Evolutionary conservation across 2,329 filamentous ascomycete genomes (phyloP).

Genomic region (Alternaria burnsii): DNA sequence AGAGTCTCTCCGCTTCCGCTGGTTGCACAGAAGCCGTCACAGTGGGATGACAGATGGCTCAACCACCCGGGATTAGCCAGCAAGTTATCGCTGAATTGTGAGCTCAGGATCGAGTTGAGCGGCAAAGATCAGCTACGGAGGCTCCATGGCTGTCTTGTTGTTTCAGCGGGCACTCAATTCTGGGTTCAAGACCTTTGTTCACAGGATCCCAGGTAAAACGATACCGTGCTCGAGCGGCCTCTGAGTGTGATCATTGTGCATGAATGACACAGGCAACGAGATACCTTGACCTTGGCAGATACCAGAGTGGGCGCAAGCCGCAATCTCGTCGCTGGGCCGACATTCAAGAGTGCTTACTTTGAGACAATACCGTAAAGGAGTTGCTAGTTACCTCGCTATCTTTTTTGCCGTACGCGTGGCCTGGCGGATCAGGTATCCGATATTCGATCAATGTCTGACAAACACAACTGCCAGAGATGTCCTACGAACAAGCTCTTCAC

Average conservation of each 20-base stretch:
- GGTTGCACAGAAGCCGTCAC: constrained; percentile 34
- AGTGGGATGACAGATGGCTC: constrained; percentile 24
- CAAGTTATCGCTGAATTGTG: background rate
- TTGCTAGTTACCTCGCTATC: too few species aligned
- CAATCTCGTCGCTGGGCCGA: background rate
- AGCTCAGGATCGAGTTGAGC: constrained; percentile 1
- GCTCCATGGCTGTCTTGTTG: background rate
- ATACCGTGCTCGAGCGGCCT: background rate
- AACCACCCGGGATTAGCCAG: constrained; percentile 14
- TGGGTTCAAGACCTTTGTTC: constrained; percentile 8
- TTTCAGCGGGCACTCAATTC: background rate
- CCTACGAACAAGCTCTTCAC: background rate
- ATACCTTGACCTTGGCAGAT: background rate
- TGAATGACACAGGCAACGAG: background rate
- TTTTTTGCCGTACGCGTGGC: background rate
- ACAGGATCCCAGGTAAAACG: background rate
- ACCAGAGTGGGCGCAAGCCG: background rate
- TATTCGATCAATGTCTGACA: background rate
- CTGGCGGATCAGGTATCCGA: background rate
- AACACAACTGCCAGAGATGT: background rate
- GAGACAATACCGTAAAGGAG: background rate
- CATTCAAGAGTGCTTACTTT: background rate
- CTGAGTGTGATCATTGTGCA: background rate
- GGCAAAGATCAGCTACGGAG: background rate
- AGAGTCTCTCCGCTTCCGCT: constrained; percentile 29